Evolutionary conservation across 2,329 filamentous ascomycete species (phyloP), one percentile per base, ranked within the genome.

Genomic region (Beauveria australis): DNA sequence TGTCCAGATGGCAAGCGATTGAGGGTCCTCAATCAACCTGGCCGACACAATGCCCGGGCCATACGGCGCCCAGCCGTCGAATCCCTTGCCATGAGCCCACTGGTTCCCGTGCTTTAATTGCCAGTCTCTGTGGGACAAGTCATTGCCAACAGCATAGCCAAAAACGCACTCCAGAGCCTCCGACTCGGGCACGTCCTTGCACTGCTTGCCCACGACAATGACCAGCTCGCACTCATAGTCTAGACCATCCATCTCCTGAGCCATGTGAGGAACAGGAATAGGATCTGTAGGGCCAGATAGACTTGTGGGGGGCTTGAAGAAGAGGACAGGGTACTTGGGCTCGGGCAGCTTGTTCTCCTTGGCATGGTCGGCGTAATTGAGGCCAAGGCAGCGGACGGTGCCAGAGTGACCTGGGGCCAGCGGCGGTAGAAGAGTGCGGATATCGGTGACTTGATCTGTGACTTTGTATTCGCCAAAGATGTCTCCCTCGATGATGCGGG

Each of bases 211-310:
- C 64, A 92, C 90, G 9, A 92, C 78, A 43, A 85, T 79, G 16
- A 91, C 87, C 7, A 93, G 79, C 74, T 93, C 89, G 70, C 88
- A 90, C 74, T 93, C 89, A 72, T 92, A 92, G 73, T 92, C 89
- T 19, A 91, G 75, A 0, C 86, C 85, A n/a, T 77, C 75, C 53
- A 78, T 78, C 63, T 86, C 79, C 72, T 91, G 89, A 0, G 87
- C 88, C 62, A 89, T 75, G 2, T 73, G 68, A 24, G 85, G 82
- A 41, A 93, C 78, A 2, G 87, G 87, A 57, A 91, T 87, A 1
- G 85, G 77, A 66, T 89, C 85, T 2, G 73, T 77, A 0, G 88
- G 88, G 2, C 87, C 88, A 0, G 81, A 72, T 26, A 91, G 78
- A 0, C 88, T 76, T 2, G 88, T 89, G 7, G 79, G 71, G 4